Conservation (phyloP, 768 basidiomycete species). For the Suillus plorans region DNA sequence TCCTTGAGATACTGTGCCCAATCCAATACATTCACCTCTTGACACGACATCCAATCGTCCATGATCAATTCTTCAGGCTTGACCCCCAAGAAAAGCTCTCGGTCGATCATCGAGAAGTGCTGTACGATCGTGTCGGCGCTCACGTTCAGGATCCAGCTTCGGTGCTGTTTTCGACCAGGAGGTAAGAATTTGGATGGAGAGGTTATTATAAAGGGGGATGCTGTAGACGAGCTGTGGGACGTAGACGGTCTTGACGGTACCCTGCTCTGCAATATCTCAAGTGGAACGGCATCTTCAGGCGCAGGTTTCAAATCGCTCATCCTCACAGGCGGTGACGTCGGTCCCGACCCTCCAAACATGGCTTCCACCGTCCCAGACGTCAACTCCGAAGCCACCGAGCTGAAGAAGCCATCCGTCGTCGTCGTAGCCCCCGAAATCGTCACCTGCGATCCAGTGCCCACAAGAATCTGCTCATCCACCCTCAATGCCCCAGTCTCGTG, state of each 20-base stretch:
- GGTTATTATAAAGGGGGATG: constrained; percentile 18
- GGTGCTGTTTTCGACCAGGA: constrained; percentile 49
- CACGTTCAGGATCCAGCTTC: constrained; percentile 69
- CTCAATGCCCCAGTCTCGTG: constrained; percentile 29
- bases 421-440: constrained; percentile 18
- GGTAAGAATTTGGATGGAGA: constrained; percentile 37
- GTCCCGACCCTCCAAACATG: not conserved
- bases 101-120: constrained; percentile 86
- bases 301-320: constrained; percentile 47
- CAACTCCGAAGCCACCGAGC: constrained; percentile 18
- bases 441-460: constrained; percentile 18
- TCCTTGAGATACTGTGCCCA: constrained; percentile 85
- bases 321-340: constrained; percentile 31
- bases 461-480: constrained; percentile 13
- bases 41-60: constrained; percentile 63
- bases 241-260: constrained; percentile 41
- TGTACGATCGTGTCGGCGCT: constrained; percentile 64
- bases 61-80: constrained; percentile 88
- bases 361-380: constrained; percentile 10
- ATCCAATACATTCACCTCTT: constrained; percentile 70
- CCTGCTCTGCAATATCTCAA: constrained; percentile 65
- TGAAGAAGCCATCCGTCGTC: constrained; percentile 22
- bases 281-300: constrained; percentile 61
- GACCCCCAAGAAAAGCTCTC: constrained; percentile 81
- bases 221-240: constrained; percentile 28